Evolutionary conservation across 495 filamentous ascomycete species (phyloP).

Genomic region (Tuber melanosporum): DNA sequence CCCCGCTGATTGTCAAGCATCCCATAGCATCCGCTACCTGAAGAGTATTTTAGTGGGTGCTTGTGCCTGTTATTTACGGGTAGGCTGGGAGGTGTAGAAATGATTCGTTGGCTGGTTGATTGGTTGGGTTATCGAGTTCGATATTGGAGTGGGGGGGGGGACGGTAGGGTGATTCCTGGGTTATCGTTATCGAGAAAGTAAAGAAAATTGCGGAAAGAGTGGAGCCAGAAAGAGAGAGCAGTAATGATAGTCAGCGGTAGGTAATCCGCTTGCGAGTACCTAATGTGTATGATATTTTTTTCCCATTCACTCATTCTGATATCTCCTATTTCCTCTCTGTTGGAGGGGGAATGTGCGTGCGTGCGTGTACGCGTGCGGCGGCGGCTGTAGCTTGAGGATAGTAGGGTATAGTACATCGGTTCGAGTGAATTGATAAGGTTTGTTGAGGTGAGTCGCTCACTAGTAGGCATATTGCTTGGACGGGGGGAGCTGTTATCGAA

Average conservation of each 20-base stretch:
- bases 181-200: background rate
- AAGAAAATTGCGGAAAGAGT: background rate
- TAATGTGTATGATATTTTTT: background rate
- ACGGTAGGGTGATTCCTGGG: background rate
- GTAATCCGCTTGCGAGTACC: background rate
- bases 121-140: background rate
- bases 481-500: background rate
- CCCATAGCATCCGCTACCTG: background rate
- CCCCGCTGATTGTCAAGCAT: background rate
- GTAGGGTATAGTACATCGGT: background rate
- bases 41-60: background rate
- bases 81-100: background rate
- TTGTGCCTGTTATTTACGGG: background rate
- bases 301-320: background rate
- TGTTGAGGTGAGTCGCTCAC: background rate
- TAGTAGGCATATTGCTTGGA: background rate
- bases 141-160: background rate
- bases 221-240: background rate
- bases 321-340: background rate
- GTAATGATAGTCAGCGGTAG: background rate
- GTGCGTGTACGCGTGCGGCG: no score
- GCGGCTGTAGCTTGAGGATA: background rate
- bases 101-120: background rate
- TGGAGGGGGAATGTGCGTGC: background rate
- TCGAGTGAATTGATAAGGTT: conserved; percentile 3